Evolutionary conservation across 352 stramenopile genomes (phyloP), one percentile per base, ranked within the genome.

Genomic region (Aphanomyces invadans): DNA sequence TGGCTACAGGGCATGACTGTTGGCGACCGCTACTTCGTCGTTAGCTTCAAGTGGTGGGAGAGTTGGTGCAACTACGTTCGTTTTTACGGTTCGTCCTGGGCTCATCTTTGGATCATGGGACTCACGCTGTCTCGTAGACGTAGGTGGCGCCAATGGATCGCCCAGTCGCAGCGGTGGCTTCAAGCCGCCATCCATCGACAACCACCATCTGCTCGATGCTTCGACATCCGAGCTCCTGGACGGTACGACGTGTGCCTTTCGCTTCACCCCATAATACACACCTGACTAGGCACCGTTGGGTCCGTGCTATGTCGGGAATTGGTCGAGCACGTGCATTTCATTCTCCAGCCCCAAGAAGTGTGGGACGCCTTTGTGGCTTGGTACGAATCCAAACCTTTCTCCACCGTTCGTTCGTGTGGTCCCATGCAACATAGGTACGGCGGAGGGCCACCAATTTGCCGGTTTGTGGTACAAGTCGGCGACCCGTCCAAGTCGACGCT

Each of bases 1-100:
- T n/a, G n/a, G n/a, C n/a, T n/a, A n/a, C 11, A 81, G 72, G 78
- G 81, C 2, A 74, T 92, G 53, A 82, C 89, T 69, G 71, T 89
- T 19, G 84, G 78, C 23, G 84, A 92, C 61, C 89, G 86, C 67
- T 84, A 81, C 59, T 92, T 83, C 63, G 76, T 92, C 59, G 67
- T 92, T 38, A 76, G 78, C 31, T 80, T 78, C 71, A 90, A 90
- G 71, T 92, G 84, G 84, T 92, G 84, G 84, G 73, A 92, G 66
- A 76, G 80, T 53, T 92, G 84, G 84, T 79, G 77, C 42, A 74
- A 86, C 45, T 90, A 81, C 46, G 82, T 90, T 11, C 72, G 70
- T 44, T 90, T 79, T 36, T 72, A 86, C n/a, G 73, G 74, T 17
- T 15, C 36, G 36, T 42, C 36, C 7, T 42, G 68, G 73, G 44